phyloP scores from a whole-genome alignment of 2,329 filamentous ascomycete genomes.

The Nigrograna mackinnonii region DNA sequence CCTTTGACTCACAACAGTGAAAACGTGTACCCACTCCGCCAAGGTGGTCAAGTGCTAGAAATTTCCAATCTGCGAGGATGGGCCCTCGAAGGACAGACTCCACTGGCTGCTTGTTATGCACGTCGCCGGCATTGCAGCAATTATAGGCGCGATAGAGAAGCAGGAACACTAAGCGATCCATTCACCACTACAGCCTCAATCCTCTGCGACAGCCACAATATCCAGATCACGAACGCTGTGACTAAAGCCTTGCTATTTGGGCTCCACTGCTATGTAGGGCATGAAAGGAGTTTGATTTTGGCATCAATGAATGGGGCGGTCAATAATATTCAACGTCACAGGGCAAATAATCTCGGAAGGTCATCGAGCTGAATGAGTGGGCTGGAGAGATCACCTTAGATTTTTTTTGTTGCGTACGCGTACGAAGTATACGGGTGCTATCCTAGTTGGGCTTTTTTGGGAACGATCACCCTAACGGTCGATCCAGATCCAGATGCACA shows the following conservation, averaged over 20 bases:
- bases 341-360: slow-evolving; percentile 13
- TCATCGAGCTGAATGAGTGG: slow-evolving; percentile 24
- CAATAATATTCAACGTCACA: slow-evolving; percentile 28
- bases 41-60: slow-evolving; percentile 17
- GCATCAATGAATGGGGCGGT: too few relatives aligned
- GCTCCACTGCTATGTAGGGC: slow-evolving; percentile 24
- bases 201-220: slow-evolving; percentile 28
- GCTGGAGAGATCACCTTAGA: slow-evolving; percentile 9
- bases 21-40: slow-evolving; percentile 20
- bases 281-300: too few relatives aligned
- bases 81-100: too few relatives aligned
- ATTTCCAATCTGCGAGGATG: too few relatives aligned
- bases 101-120: slow-evolving; percentile 18
- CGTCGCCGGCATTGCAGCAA: slow-evolving; percentile 10
- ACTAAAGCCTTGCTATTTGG: slow-evolving; percentile 29
- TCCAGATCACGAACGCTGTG: slow-evolving; percentile 9
- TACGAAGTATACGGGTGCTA: too few relatives aligned
- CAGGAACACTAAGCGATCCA: slow-evolving; percentile 26
- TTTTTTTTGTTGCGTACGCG: slow-evolving; percentile 15
- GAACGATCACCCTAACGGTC: slow-evolving; percentile 26
- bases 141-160: slow-evolving; percentile 9
- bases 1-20: slow-evolving; percentile 16
- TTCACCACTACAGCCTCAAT: slow-evolving; percentile 35
- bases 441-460: too few relatives aligned
- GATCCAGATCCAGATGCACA: slow-evolving; percentile 24